A percentile compares a stretch with the other conserved stretches of the same genome.
phyloP scores from a whole-genome alignment of 192 early-diverging fungal genomes.

The Borealophlyctis nickersoniae region DNA sequence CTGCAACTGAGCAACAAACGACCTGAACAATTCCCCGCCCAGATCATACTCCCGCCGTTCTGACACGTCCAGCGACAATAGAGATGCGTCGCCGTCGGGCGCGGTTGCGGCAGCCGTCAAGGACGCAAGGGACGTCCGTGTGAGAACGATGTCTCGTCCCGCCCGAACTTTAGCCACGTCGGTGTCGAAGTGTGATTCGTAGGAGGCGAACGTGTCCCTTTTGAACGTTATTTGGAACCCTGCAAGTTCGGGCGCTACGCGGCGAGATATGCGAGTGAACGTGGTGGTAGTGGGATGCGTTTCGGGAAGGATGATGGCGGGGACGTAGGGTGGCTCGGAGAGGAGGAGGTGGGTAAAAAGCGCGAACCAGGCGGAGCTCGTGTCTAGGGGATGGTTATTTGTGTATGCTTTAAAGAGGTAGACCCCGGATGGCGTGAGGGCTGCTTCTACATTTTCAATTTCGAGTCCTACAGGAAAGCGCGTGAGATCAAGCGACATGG shows the following conservation, averaged over 20 bases:
- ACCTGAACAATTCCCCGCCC: neutral
- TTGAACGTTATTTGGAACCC: neutral
- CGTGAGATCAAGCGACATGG: neutral
- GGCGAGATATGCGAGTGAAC: neutral
- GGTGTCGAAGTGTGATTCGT: neutral
- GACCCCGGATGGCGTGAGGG: neutral
- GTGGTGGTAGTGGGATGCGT: neutral
- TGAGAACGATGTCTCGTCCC: neutral
- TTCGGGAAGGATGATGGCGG: slow-evolving; percentile 1
- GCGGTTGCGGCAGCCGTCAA: neutral
- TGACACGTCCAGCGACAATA: too few species aligned
- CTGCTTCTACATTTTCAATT: neutral
- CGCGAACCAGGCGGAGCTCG: neutral
- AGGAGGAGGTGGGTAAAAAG: neutral
- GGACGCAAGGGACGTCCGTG: neutral
- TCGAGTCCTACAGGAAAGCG: neutral
- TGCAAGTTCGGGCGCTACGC: neutral
- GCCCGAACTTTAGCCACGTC: neutral
- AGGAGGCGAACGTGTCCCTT: neutral
- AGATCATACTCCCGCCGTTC: neutral
- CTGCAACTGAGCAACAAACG: neutral
- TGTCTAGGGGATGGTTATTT: neutral
- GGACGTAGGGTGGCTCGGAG: neutral
- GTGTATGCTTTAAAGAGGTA: neutral
- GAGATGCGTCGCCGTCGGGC: neutral